A percentile compares a stretch with the other conserved stretches of the same genome.
These are phyloP conservation scores for Vickermania ingenoplastis DNA, from an alignment of 208 protist species.

Conservation along the genomic window DNA sequence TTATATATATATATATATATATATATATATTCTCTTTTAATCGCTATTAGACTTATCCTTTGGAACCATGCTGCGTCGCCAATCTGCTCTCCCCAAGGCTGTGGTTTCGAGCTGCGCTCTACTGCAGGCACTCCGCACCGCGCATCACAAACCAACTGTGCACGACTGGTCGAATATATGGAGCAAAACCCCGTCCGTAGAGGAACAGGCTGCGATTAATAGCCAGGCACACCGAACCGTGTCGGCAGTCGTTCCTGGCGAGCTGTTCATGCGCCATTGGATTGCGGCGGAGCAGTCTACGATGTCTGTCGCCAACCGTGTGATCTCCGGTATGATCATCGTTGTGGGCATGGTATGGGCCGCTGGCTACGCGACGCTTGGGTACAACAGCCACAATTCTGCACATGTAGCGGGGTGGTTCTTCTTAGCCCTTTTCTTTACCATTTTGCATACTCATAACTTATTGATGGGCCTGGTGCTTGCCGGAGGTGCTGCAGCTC, in stretches of 20 bases:
- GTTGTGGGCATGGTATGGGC: conserved; percentile 79
- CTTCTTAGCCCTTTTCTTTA: conserved; percentile 74
- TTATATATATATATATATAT: too few species aligned
- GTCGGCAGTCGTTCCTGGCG: conserved; percentile 75
- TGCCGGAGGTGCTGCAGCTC: conserved; percentile 23
- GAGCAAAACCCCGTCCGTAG: conserved; percentile 30
- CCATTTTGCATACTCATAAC: conserved; percentile 71
- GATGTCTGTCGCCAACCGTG: conserved; percentile 78
- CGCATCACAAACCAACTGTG: conserved; percentile 54
- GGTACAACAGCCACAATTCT: conserved; percentile 77
- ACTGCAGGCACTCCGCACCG: conserved; percentile 18
- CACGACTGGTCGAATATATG: conserved; percentile 75
- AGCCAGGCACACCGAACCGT: conserved; percentile 64
- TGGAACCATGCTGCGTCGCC: background rate
- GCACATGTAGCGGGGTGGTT: conserved; percentile 67
- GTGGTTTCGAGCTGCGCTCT: conserved; percentile 6
- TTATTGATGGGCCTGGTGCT: conserved; percentile 48
- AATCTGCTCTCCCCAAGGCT: background rate
- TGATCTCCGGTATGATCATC: conserved; percentile 72
- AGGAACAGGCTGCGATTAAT: conserved; percentile 31
- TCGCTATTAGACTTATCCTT: too few species aligned
- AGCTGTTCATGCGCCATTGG: conserved; percentile 91
- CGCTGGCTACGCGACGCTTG: conserved; percentile 75
- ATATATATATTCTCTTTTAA: too few species aligned
- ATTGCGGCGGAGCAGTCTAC: conserved; percentile 83